Conservation (phyloP, 2,329 filamentous ascomycete genomes). For the Calonectria fujianensis region DNA sequence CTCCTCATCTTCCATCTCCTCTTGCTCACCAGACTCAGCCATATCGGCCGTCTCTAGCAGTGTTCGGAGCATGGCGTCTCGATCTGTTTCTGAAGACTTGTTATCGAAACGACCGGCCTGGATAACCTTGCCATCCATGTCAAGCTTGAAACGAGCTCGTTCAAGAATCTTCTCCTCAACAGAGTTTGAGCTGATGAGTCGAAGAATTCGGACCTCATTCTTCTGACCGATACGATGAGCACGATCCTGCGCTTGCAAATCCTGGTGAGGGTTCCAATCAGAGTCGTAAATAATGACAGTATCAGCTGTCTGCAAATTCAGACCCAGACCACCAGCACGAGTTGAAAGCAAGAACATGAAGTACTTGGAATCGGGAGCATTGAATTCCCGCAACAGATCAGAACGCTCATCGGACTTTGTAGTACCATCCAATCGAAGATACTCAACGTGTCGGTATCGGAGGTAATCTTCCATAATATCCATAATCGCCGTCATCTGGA, state of each 20-base stretch:
- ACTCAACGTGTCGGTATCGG: constrained; percentile 87
- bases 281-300: constrained; percentile 99
- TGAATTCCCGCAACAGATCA: constrained; percentile 91
- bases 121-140: constrained; percentile 99
- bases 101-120: constrained; percentile 99
- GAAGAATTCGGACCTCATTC: constrained; percentile 97
- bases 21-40: constrained; percentile 83
- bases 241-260: constrained; percentile 99
- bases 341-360: constrained; percentile 99
- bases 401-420: constrained; percentile 99
- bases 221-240: constrained; percentile 99
- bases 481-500: constrained; percentile 99
- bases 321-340: constrained; percentile 96
- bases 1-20: constrained; percentile 99
- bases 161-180: constrained; percentile 99
- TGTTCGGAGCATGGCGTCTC: constrained; percentile 96
- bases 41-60: constrained; percentile 89
- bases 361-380: constrained; percentile 91
- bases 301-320: constrained; percentile 97
- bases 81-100: constrained; percentile 98
- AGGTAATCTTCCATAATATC: constrained; percentile 99
- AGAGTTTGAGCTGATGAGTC: constrained; percentile 96
- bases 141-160: constrained; percentile 96
- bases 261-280: constrained; percentile 99
- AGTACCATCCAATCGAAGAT: constrained; percentile 94